Evolutionary conservation across 805 yeast species (phyloP).

Genomic region (Citeromyces matritensis): DNA sequence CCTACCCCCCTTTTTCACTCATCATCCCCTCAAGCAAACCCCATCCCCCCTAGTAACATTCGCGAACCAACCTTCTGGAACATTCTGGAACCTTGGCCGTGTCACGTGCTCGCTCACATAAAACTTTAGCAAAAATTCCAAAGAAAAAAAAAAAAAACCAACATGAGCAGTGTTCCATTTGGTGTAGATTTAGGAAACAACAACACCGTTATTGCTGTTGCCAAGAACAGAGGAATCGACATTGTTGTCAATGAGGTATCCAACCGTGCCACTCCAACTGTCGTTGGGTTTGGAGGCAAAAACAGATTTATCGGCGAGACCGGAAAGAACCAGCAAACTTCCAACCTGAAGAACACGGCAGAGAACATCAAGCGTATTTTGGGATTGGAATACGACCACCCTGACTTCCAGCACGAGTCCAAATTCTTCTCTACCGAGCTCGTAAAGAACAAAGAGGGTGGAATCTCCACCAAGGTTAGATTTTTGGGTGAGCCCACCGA

Average conservation of each 20-base stretch:
- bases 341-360: slow-evolving; percentile 92
- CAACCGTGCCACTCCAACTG: slow-evolving; percentile 85
- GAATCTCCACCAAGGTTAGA: slow-evolving; percentile 75
- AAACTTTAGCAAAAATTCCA: background rate
- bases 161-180: slow-evolving; percentile 69
- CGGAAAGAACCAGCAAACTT: slow-evolving; percentile 92
- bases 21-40: too few species aligned
- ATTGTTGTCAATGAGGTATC: slow-evolving; percentile 97
- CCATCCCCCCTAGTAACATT: too few species aligned
- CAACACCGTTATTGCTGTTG: slow-evolving; percentile 89
- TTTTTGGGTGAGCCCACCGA: slow-evolving; percentile 64
- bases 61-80: slow-evolving; percentile 1
- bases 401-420: slow-evolving; percentile 65
- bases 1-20: too few species aligned
- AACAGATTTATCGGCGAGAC: slow-evolving; percentile 90
- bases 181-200: slow-evolving; percentile 97
- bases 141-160: background rate
- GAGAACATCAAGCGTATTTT: slow-evolving; percentile 87
- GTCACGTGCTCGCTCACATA: background rate
- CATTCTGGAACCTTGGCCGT: background rate
- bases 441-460: slow-evolving; percentile 56
- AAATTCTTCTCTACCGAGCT: slow-evolving; percentile 62
- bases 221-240: slow-evolving; percentile 97
- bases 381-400: slow-evolving; percentile 62
- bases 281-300: slow-evolving; percentile 81